phyloP scores from a whole-genome alignment of 306 rosid species.

The Cucumis melo region DNA sequence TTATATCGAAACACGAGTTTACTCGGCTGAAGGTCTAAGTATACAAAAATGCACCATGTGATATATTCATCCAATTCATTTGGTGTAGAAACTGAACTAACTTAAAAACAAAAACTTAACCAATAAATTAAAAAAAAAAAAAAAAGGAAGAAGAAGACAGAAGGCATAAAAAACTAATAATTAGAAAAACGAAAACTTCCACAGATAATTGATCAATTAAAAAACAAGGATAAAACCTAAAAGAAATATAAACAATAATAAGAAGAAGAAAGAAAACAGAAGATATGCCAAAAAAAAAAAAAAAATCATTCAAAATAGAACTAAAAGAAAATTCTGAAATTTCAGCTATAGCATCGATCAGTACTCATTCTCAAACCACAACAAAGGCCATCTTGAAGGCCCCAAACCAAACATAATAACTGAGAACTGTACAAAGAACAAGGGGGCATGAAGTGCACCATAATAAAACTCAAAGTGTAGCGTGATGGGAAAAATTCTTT shows the following conservation, averaged over 20 bases:
- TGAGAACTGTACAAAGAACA: not conserved
- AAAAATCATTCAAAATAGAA: too few relatives aligned
- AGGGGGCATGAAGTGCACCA: not conserved
- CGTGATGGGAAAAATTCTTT: not conserved
- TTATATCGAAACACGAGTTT: constrained; percentile 1
- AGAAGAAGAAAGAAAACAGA: too few relatives aligned
- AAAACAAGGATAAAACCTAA: too few relatives aligned
- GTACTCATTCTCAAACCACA: not conserved
- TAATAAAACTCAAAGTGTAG: not conserved
- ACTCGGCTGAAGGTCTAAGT: not conserved
- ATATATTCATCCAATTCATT: not conserved
- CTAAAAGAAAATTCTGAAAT: not conserved
- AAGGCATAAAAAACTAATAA: too few relatives aligned
- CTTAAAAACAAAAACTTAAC: not conserved
- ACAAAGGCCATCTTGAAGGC: not conserved
- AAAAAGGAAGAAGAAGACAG: too few relatives aligned
- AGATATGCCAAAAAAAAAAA: too few relatives aligned
- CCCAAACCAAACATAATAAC: not conserved
- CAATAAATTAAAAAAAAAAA: too few relatives aligned
- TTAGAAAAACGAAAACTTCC: too few relatives aligned
- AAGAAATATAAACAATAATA: too few relatives aligned
- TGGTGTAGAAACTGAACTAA: not conserved
- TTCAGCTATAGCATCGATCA: not conserved
- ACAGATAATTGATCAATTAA: too few relatives aligned
- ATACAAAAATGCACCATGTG: not conserved